These are phyloP conservation scores for Silene latifolia DNA, from an alignment of 148 eudicot genomes.

Conservation along the genomic window DNA sequence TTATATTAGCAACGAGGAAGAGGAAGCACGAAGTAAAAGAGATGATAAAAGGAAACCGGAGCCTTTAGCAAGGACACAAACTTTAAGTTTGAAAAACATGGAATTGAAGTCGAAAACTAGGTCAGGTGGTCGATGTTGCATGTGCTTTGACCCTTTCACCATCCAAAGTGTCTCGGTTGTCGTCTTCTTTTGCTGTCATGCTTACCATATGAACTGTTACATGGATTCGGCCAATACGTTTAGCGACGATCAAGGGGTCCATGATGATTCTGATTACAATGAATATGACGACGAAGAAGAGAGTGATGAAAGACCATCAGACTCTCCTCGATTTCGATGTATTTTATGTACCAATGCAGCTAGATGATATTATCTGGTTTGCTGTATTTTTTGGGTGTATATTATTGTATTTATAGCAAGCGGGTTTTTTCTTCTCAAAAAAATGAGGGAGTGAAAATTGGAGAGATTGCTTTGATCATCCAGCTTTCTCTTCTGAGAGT, in stretches of 20 bases:
- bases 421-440: not conserved
- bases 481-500: constrained; percentile 16
- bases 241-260: constrained; percentile 37
- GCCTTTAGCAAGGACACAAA: constrained; percentile 39
- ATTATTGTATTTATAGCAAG: constrained; percentile 3
- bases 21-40: constrained; percentile 61
- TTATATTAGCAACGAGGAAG: constrained; percentile 68
- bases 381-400: constrained; percentile 18
- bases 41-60: constrained; percentile 42
- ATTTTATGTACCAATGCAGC: constrained; percentile 88
- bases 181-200: constrained; percentile 87
- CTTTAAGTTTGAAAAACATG: constrained; percentile 46
- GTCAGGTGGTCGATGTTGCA: constrained; percentile 84
- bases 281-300: constrained; percentile 50
- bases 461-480: not conserved
- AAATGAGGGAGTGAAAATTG: constrained; percentile 9
- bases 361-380: constrained; percentile 42
- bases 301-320: constrained; percentile 33
- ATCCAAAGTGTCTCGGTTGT: constrained; percentile 69
- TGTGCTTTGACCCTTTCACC: constrained; percentile 85
- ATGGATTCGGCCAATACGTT: constrained; percentile 60
- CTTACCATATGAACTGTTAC: constrained; percentile 80
- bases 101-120: constrained; percentile 73
- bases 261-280: constrained; percentile 35
- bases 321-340: constrained; percentile 59